Percentiles rank a stretch among this genome's conserved stretches.
phyloP scores from a whole-genome alignment of 345 rosid species.

The Pugionium dolabratum region DNA sequence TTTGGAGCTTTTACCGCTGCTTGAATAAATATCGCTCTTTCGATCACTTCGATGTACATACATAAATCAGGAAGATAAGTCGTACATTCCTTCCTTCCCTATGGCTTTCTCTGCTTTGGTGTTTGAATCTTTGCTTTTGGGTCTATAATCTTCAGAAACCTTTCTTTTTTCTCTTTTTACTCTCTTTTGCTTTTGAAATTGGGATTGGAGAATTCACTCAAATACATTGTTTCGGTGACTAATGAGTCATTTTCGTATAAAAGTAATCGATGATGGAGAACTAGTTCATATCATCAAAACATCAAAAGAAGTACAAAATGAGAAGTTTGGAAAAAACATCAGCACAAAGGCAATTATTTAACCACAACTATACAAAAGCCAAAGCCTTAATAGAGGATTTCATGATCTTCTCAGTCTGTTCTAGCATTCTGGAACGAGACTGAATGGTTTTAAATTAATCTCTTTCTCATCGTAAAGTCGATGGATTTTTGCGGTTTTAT shows the following conservation, averaged over 20 bases:
- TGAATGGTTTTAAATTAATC: conserved; percentile 8
- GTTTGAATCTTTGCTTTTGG: conserved; percentile 25
- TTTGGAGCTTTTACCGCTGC: not conserved
- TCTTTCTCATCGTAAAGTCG: not conserved
- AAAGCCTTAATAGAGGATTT: not conserved
- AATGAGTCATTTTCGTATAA: not conserved
- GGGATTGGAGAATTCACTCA: not conserved
- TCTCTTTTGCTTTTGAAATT: not conserved
- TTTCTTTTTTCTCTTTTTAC: not conserved
- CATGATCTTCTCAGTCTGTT: conserved; percentile 27
- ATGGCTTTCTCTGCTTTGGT: conserved; percentile 23
- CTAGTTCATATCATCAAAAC: not conserved
- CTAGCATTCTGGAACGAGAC: conserved; percentile 37
- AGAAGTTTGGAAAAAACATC: conserved; percentile 1
- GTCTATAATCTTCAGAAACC: conserved; percentile 1
- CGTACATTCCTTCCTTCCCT: conserved; percentile 34
- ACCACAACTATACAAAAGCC: not conserved
- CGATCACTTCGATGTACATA: conserved; percentile 27
- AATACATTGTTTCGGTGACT: not conserved
- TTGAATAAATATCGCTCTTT: conserved; percentile 13
- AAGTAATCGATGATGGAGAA: not conserved
- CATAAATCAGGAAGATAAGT: conserved; percentile 35
- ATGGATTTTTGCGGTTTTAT: conserved; percentile 34
- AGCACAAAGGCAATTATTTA: not conserved
- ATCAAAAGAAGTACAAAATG: not conserved